Base-by-base conservation (phyloP, 1,284 basidiomycete species). In the Rhodotorula sp. region DNA sequence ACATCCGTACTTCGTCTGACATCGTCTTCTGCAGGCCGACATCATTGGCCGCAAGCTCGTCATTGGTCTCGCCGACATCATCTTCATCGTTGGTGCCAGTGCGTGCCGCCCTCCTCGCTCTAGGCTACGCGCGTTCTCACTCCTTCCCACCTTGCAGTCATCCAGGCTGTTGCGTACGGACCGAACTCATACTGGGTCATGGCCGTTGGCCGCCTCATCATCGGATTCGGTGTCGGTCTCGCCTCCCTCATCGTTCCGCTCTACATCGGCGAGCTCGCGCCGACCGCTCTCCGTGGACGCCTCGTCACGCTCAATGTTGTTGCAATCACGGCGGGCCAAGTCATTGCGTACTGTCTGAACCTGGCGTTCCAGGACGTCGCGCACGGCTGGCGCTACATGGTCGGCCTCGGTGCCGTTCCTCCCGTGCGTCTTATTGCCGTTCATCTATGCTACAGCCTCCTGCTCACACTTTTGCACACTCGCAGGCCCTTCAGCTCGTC, bases 331-430 rank as follows among this genome's bases (percentile, higher is more conserved):
- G 52, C 72, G 34, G 78, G 78, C 48, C 78, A 78, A 55, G 77
- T 78, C 58, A 58, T 78, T 68, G 81, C 81, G 14, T 82, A 84
- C 34, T 79, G 79, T 52, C 79, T 82, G 70, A 84, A 83, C 7
- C 74, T 82, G 25, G 88, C 86, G 0, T 92, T 93, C 76, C 86
- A 85, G 66, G 84, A 87, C 67, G 82, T 87, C 41, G 78, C 81
- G 45, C 83, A 85, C 17, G 91, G 91, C 0, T 93, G 91, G 91
- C 83, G 91, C 64, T 92, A 87, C 87, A 91, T 92, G 90, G 89
- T 92, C 41, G 77, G 70, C 17, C 64, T 77, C 27, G 71, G 74
- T 34, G 74, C 73, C 12, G 66, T 74, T 0, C 78, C 78, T n/a
- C 74, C 71, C 13, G 60, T 61, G 60, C 23, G 48, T 61, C 34